A percentile compares a stretch with the other conserved stretches of the same genome.
These are phyloP conservation scores for Curvularia verruculosa DNA, from an alignment of 2,329 filamentous ascomycete genomes.

Conservation along the genomic window DNA sequence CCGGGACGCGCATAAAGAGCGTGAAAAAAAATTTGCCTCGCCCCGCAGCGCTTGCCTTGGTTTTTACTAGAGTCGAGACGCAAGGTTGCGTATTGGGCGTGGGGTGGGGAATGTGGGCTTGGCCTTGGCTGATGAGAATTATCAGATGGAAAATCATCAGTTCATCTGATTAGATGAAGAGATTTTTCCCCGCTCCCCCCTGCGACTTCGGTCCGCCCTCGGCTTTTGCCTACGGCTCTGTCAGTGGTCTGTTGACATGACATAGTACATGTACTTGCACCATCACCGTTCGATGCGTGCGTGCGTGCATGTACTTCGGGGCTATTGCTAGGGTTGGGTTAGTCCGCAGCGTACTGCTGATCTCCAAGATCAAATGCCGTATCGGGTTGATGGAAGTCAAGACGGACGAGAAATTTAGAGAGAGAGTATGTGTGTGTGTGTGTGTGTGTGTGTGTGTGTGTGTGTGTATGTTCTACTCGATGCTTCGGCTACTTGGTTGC, in stretches of 20 bases:
- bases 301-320: constrained; percentile 34
- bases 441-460: too few species aligned
- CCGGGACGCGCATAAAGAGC: constrained; percentile 30
- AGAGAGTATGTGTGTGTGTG: too few species aligned
- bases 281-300: constrained; percentile 4
- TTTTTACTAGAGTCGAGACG: constrained; percentile 12
- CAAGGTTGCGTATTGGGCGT: constrained; percentile 21
- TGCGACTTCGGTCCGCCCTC: constrained; percentile 30
- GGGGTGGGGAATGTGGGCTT: constrained; percentile 13
- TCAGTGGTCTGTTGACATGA: too few species aligned
- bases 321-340: constrained; percentile 27
- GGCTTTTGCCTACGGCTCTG: constrained; percentile 4
- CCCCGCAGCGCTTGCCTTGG: constrained; percentile 35
- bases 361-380: constrained; percentile 19
- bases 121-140: constrained; percentile 11
- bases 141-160: constrained; percentile 39
- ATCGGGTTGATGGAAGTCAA: constrained; percentile 20
- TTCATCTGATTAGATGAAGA: constrained; percentile 21
- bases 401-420: constrained; percentile 35
- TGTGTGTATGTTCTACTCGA: not conserved
- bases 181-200: constrained; percentile 2
- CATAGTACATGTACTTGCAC: too few species aligned
- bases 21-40: constrained; percentile 36
- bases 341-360: constrained; percentile 20
- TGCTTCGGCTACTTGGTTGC: not conserved